Conservation (phyloP, 768 basidiomycete genomes). For the Tubosaeta brunneosetosa region DNA sequence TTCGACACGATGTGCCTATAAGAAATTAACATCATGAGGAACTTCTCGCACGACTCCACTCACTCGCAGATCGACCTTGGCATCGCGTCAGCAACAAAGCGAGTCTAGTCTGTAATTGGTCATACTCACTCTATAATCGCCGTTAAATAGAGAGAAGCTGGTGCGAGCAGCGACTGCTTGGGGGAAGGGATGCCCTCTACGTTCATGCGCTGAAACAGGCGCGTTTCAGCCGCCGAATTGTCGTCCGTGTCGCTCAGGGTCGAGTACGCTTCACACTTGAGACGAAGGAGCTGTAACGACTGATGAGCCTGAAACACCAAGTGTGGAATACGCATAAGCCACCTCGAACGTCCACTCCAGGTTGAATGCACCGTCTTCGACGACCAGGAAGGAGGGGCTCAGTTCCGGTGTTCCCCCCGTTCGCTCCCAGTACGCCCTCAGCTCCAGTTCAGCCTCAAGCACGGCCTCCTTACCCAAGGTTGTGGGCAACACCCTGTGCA, state of each 20-base stretch:
- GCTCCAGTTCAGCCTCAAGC: conserved; percentile 88
- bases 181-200: conserved; percentile 48
- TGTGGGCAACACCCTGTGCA: conserved; percentile 71
- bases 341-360: conserved; percentile 73
- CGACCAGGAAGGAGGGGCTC: conserved; percentile 24
- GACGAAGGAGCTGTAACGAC: conserved; percentile 55
- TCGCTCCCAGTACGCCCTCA: conserved; percentile 85
- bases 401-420: conserved; percentile 39
- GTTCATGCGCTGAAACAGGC: conserved; percentile 58
- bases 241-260: conserved; percentile 79
- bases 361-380: conserved; percentile 60
- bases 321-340: neutral
- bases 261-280: conserved; percentile 88
- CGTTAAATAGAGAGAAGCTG: conserved; percentile 85
- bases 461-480: conserved; percentile 87
- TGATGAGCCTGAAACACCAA: conserved; percentile 10
- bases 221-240: conserved; percentile 58
- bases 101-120: conserved; percentile 14
- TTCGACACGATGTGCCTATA: conserved; percentile 78
- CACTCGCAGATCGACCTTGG: conserved; percentile 83
- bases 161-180: conserved; percentile 57
- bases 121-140: conserved; percentile 85
- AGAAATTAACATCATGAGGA: conserved; percentile 4
- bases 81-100: conserved; percentile 24
- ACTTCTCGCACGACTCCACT: conserved; percentile 29